Conservation (phyloP, 1,284 basidiomycete genomes). For the Sporisorium graminicola region DNA sequence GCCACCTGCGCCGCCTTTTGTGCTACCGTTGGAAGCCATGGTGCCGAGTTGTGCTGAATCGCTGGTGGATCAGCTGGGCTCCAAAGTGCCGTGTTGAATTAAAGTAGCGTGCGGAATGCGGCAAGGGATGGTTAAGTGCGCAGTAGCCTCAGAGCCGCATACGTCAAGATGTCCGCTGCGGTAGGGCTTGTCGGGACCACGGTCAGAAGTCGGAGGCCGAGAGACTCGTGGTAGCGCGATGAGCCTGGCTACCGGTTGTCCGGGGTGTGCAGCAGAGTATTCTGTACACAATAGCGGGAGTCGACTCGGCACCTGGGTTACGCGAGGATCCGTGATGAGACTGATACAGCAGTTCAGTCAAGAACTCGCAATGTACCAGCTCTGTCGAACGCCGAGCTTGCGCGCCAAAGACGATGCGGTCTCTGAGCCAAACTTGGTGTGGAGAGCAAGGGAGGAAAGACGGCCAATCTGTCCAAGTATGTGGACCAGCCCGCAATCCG, state of each 20-base stretch:
- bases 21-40: slow-evolving; percentile 43
- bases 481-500: slow-evolving; percentile 21
- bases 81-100: neutral
- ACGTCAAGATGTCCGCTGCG: neutral
- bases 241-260: neutral
- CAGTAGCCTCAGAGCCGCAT: slow-evolving; percentile 1
- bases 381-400: slow-evolving; percentile 1
- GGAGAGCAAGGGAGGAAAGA: neutral
- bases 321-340: neutral
- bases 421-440: neutral
- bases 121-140: neutral
- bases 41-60: slow-evolving; percentile 1
- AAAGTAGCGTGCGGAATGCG: neutral
- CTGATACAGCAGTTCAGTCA: slow-evolving; percentile 14
- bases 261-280: neutral
- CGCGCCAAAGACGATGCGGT: slow-evolving; percentile 14
- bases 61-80: neutral
- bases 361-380: slow-evolving; percentile 16
- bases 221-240: neutral
- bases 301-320: neutral
- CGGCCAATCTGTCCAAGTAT: slow-evolving; percentile 5
- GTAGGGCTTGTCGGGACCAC: neutral
- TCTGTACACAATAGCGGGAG: neutral
- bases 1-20: slow-evolving; percentile 23
- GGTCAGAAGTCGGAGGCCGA: neutral